Percentiles rank a stretch among this genome's conserved stretches.
Evolutionary conservation across 352 stramenopile species (phyloP).

Genomic region (Peronospora destructor): DNA sequence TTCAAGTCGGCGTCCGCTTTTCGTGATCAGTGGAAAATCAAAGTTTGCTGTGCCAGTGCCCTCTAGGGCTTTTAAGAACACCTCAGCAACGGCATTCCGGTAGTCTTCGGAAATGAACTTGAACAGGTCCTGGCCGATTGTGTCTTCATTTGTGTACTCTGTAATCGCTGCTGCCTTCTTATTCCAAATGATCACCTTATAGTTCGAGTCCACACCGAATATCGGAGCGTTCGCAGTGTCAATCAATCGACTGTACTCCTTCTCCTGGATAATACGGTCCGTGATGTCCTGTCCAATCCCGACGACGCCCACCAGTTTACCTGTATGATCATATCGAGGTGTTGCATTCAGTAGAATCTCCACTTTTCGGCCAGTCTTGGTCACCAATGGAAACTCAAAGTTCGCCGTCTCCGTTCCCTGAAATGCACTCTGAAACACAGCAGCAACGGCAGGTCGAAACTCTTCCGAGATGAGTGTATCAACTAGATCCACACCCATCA

Average conservation of each 20-base stretch:
- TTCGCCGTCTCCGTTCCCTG: slow-evolving; percentile 44
- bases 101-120: slow-evolving; percentile 64
- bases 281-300: slow-evolving; percentile 47
- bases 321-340: slow-evolving; percentile 64
- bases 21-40: slow-evolving; percentile 62
- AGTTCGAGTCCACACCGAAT: slow-evolving; percentile 69
- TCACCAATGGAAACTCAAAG: slow-evolving; percentile 60
- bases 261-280: slow-evolving; percentile 40
- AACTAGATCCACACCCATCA: slow-evolving; percentile 55
- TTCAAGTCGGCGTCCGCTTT: slow-evolving; percentile 37
- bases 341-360: slow-evolving; percentile 61
- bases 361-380: slow-evolving; percentile 42
- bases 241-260: slow-evolving; percentile 32
- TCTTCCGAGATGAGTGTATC: slow-evolving; percentile 62
- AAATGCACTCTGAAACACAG: slow-evolving; percentile 35
- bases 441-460: slow-evolving; percentile 25
- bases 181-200: slow-evolving; percentile 78
- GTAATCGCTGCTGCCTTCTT: slow-evolving; percentile 79
- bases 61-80: slow-evolving; percentile 33
- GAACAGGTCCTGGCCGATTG: slow-evolving; percentile 68
- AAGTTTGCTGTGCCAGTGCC: slow-evolving; percentile 52
- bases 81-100: slow-evolving; percentile 21
- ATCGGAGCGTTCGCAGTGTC: slow-evolving; percentile 41
- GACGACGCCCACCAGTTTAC: slow-evolving; percentile 37
- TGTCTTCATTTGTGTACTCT: slow-evolving; percentile 82